phyloP scores from a whole-genome alignment of 495 filamentous ascomycete genomes.

The Glarea lozoyensis region DNA sequence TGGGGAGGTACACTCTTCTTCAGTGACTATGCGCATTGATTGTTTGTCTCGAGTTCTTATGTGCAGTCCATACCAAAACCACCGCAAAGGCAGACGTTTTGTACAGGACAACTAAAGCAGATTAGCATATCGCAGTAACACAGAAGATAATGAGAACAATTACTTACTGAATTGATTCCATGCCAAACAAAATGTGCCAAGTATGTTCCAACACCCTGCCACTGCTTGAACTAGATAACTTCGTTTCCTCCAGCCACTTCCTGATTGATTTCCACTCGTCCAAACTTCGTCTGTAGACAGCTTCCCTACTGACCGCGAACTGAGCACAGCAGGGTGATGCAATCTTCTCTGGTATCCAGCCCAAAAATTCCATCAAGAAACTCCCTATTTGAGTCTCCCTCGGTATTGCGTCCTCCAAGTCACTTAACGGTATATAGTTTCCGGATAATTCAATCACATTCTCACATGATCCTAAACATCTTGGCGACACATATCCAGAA shows the following conservation, averaged over 20 bases:
- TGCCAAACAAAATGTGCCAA: slow-evolving; percentile 60
- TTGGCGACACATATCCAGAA: slow-evolving; percentile 40
- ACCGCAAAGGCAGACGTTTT: slow-evolving; percentile 54
- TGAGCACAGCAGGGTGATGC: slow-evolving; percentile 57
- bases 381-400: slow-evolving; percentile 7
- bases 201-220: slow-evolving; percentile 63
- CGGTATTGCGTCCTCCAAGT: slow-evolving; percentile 1
- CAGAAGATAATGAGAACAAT: background rate
- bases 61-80: slow-evolving; percentile 36
- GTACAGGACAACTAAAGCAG: slow-evolving; percentile 40
- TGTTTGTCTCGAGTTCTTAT: background rate
- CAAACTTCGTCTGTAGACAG: slow-evolving; percentile 36
- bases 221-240: slow-evolving; percentile 37
- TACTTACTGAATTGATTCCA: slow-evolving; percentile 31
- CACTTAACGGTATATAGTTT: slow-evolving; percentile 4
- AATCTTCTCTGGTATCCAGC: slow-evolving; percentile 8
- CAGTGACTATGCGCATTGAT: background rate
- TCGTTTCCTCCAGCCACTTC: slow-evolving; percentile 12
- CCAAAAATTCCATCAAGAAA: slow-evolving; percentile 7
- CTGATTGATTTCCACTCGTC: slow-evolving; percentile 12
- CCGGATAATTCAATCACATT: slow-evolving; percentile 10
- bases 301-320: slow-evolving; percentile 52
- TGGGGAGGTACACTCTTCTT: no score
- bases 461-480: slow-evolving; percentile 11
- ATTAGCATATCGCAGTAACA: slow-evolving; percentile 3